Conservation (phyloP, 805 yeast species). For the Candida dajiaensis region DNA sequence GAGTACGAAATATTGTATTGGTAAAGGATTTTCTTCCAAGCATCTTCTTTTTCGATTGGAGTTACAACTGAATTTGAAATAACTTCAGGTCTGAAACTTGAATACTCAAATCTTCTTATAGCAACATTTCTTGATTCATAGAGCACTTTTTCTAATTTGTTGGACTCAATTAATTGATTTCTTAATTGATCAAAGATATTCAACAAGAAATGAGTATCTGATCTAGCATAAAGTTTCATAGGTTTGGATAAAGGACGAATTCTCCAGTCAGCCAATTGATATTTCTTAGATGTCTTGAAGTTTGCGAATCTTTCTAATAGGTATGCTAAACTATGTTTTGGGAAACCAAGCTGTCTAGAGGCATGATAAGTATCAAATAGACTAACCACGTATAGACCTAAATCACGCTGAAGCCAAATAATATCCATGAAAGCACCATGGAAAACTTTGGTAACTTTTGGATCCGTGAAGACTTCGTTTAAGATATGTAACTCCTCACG, state of each 20-base stretch:
- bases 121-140: constrained; percentile 77
- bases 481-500: constrained; percentile 63
- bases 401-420: constrained; percentile 92
- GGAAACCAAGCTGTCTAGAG: constrained; percentile 69
- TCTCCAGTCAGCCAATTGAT: constrained; percentile 97
- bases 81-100: constrained; percentile 48
- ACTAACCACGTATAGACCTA: constrained; percentile 85
- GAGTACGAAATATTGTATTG: constrained; percentile 59
- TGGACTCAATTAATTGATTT: constrained; percentile 48
- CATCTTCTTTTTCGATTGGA: constrained; percentile 50
- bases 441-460: constrained; percentile 74
- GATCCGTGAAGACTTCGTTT: constrained; percentile 77
- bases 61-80: constrained; percentile 34
- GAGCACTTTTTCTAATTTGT: constrained; percentile 56
- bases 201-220: constrained; percentile 89
- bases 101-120: constrained; percentile 72
- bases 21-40: constrained; percentile 57
- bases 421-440: constrained; percentile 98
- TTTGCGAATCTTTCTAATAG: constrained; percentile 73
- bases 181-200: constrained; percentile 73
- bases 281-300: constrained; percentile 87
- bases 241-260: constrained; percentile 72
- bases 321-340: constrained; percentile 79
- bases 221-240: constrained; percentile 82
- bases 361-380: constrained; percentile 94